Evolutionary conservation across 305 asterid genomes (phyloP).

Genomic region (Plantago rigida): DNA sequence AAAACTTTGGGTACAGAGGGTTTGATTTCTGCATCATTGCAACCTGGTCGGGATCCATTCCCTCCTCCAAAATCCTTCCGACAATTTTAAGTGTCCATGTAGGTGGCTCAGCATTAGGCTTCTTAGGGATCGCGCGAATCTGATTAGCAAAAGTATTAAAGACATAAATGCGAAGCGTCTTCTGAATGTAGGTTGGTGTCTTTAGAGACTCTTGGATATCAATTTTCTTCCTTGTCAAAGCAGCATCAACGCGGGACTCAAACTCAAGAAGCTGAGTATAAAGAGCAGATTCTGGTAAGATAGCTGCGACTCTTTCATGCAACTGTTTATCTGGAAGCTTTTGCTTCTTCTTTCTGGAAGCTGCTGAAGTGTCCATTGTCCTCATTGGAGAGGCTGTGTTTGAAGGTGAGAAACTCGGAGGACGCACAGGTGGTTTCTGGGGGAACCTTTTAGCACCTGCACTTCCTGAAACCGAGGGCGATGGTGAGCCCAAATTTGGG

Average conservation of each 20-base stretch:
- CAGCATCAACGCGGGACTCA: slow-evolving; percentile 85
- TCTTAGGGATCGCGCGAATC: slow-evolving; percentile 66
- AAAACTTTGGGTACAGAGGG: slow-evolving; percentile 68
- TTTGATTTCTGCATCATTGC: slow-evolving; percentile 67
- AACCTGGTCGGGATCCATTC: slow-evolving; percentile 80
- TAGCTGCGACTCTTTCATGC: slow-evolving; percentile 86
- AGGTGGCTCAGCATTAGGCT: slow-evolving; percentile 81
- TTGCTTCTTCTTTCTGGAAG: slow-evolving; percentile 86
- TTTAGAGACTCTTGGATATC: slow-evolving; percentile 87
- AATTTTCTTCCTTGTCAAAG: slow-evolving; percentile 74
- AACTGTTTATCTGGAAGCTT: slow-evolving; percentile 88
- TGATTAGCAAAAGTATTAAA: slow-evolving; percentile 85
- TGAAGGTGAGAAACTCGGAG: slow-evolving; percentile 48
- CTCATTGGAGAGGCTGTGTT: slow-evolving; percentile 62
- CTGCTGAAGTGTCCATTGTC: slow-evolving; percentile 62
- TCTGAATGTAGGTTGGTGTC: slow-evolving; percentile 69
- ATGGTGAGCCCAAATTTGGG: slow-evolving; percentile 55
- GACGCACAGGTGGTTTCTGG: slow-evolving; percentile 81
- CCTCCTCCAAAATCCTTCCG: slow-evolving; percentile 91
- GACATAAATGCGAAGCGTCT: slow-evolving; percentile 75
- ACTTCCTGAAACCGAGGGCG: slow-evolving; percentile 66
- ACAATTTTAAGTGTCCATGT: slow-evolving; percentile 92
- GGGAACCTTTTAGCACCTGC: slow-evolving; percentile 52
- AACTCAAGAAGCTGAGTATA: slow-evolving; percentile 92
- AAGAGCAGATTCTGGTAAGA: slow-evolving; percentile 90